Evolutionary conservation across 2,329 filamentous ascomycete species (phyloP).

Genomic region (Exophiala spinifera): DNA sequence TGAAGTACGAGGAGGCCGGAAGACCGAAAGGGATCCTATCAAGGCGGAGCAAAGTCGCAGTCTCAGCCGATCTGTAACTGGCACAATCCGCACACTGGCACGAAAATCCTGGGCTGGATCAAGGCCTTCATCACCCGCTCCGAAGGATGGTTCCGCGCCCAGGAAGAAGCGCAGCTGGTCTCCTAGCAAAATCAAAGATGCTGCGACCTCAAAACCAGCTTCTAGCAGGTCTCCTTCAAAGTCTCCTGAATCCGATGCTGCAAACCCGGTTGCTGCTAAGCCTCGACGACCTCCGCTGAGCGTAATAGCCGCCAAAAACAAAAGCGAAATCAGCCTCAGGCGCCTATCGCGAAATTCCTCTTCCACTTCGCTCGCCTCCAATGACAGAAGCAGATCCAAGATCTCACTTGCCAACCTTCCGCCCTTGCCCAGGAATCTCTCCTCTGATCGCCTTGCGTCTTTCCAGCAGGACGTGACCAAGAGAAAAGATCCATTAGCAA

Average conservation of each 20-base stretch:
- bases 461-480: conserved; percentile 41
- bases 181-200: conserved; percentile 15
- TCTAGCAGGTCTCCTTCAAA: conserved; percentile 13
- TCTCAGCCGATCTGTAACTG: conserved; percentile 46
- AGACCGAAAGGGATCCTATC: conserved; percentile 23
- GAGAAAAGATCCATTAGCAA: conserved; percentile 69
- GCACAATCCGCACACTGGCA: conserved; percentile 49
- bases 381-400: conserved; percentile 44
- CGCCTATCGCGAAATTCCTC: conserved; percentile 39
- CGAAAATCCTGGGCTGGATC: conserved; percentile 51
- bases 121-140: conserved; percentile 46
- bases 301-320: conserved; percentile 37
- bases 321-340: conserved; percentile 33
- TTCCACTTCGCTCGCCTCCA: conserved; percentile 43
- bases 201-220: conserved; percentile 3
- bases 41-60: conserved; percentile 39
- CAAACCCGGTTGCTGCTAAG: not conserved
- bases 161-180: conserved; percentile 26
- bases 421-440: conserved; percentile 42
- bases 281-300: conserved; percentile 38
- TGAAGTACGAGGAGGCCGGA: conserved; percentile 25
- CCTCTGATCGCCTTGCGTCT: conserved; percentile 36
- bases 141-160: conserved; percentile 32
- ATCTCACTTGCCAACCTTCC: conserved; percentile 48
- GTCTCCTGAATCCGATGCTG: conserved; percentile 1